Base-by-base conservation (phyloP, 2,329 filamentous ascomycete species). In the Ophiostoma pallidulum region DNA sequence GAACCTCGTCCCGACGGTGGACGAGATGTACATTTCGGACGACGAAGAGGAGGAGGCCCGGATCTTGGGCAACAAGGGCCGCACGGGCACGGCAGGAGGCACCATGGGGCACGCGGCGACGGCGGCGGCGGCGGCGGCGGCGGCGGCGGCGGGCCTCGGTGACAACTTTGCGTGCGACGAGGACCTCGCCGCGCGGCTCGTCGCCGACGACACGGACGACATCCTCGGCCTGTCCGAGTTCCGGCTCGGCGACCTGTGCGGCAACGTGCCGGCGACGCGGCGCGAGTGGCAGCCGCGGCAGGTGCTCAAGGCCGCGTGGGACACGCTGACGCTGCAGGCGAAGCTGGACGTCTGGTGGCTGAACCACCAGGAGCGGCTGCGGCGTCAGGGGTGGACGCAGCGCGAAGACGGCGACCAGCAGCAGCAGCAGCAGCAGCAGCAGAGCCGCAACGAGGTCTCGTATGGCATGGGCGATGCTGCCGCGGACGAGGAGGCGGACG, bases 21-120 rank as follows among this genome's bases (percentile, higher is more conserved):
- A 43, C 41, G 70, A 78, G 57, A 66, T 72, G 54, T 72, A 74
- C 57, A 68, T 78, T 57, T 66, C 63, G 10, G 71, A 77, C 39
- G 72, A 72, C 8, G 53, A 54, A 8, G 38, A 26, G 3, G 44
- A 24, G 3, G 47, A 4, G 29, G 12, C 26, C 19, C 36, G 13
- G 28, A n/a, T n/a, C n/a, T n/a, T n/a, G n/a, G n/a, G n/a, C n/a
- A n/a, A n/a, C 14, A 4, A 35, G 32, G 32, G 40, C 29, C 13
- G 40, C 19, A 16, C 31, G 12, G 19, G 18, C 28, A n/a, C n/a
- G n/a, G n/a, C n/a, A n/a, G n/a, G n/a, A n/a, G n/a, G n/a, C n/a
- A n/a, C n/a, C n/a, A n/a, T n/a, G n/a, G n/a, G n/a, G n/a, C n/a
- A n/a, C n/a, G n/a, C n/a, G n/a, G n/a, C n/a, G n/a, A n/a, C n/a